Conservation (phyloP, 805 yeast genomes). For the Candida maltosa region DNA sequence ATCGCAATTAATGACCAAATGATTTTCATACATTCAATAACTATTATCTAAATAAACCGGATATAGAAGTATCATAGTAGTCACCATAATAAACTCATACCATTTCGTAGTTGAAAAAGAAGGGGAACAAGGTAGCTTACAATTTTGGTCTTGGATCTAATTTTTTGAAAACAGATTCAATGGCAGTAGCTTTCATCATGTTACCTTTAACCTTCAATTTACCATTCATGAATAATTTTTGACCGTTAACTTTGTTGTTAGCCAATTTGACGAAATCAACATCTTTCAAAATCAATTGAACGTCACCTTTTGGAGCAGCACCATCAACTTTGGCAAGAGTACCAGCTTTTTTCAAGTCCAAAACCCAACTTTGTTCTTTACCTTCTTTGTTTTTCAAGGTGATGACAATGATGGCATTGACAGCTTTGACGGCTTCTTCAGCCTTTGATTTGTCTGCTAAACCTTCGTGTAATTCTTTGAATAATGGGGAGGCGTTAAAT, state of each 20-base stretch:
- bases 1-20: too few species aligned
- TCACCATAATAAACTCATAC: too few species aligned
- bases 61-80: too few species aligned
- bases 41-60: too few species aligned
- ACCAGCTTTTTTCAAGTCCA: slow-evolving; percentile 67
- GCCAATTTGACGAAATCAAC: slow-evolving; percentile 69
- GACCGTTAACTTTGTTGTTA: slow-evolving; percentile 79
- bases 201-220: slow-evolving; percentile 85
- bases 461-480: slow-evolving; percentile 36
- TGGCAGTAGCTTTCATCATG: slow-evolving; percentile 83
- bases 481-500: slow-evolving; percentile 41
- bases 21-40: too few species aligned
- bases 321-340: slow-evolving; percentile 38
- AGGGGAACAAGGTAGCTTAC: too few species aligned
- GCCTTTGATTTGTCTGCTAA: slow-evolving; percentile 31
- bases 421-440: slow-evolving; percentile 41
- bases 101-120: too few species aligned
- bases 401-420: slow-evolving; percentile 63
- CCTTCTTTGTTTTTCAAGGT: slow-evolving; percentile 63
- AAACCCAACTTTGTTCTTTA: slow-evolving; percentile 58
- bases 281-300: slow-evolving; percentile 63
- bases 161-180: slow-evolving; percentile 63
- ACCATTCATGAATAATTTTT: slow-evolving; percentile 79
- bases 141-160: slow-evolving; percentile 44
- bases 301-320: slow-evolving; percentile 53